phyloP scores from a whole-genome alignment of 768 basidiomycete species.

The Tylopilus felleus region DNA sequence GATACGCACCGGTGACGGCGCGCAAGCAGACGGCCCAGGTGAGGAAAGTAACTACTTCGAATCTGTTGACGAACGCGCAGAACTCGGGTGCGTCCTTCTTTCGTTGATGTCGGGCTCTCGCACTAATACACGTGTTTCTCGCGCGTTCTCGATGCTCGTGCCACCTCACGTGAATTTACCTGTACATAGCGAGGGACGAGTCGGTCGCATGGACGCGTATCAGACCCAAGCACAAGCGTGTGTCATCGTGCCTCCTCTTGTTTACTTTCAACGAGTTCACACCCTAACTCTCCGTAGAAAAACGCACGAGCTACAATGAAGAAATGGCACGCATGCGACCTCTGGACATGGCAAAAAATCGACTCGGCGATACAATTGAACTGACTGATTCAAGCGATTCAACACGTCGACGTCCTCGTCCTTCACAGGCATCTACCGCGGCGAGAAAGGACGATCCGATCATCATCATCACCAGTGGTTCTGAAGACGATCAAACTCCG shows the following conservation, averaged over 20 bases:
- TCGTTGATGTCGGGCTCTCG: background rate
- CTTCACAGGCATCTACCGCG: background rate
- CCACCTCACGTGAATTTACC: background rate
- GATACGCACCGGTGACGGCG: conserved; percentile 1
- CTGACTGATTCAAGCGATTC: conserved; percentile 25
- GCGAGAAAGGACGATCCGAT: conserved; percentile 16
- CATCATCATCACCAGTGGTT: conserved; percentile 25
- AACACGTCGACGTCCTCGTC: background rate
- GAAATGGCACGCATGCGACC: conserved; percentile 10
- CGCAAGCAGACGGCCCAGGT: conserved; percentile 12
- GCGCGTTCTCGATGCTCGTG: background rate
- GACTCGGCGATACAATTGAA: conserved; percentile 12
- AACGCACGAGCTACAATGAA: conserved; percentile 8
- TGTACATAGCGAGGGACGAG: background rate
- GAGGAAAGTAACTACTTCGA: conserved; percentile 10
- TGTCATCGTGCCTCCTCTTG: background rate
- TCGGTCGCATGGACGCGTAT: conserved; percentile 18
- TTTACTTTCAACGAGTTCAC: background rate
- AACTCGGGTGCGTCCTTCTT: conserved; percentile 14
- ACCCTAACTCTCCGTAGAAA: conserved; percentile 3
- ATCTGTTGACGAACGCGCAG: conserved; percentile 19
- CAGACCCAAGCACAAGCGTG: conserved; percentile 15
- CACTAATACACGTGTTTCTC: background rate
- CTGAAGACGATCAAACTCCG: conserved; percentile 12
- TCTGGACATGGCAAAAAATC: conserved; percentile 9